Evolutionary conservation across 2,329 filamentous ascomycete species (phyloP).

Genomic region (Stachybotrys chartarum): DNA sequence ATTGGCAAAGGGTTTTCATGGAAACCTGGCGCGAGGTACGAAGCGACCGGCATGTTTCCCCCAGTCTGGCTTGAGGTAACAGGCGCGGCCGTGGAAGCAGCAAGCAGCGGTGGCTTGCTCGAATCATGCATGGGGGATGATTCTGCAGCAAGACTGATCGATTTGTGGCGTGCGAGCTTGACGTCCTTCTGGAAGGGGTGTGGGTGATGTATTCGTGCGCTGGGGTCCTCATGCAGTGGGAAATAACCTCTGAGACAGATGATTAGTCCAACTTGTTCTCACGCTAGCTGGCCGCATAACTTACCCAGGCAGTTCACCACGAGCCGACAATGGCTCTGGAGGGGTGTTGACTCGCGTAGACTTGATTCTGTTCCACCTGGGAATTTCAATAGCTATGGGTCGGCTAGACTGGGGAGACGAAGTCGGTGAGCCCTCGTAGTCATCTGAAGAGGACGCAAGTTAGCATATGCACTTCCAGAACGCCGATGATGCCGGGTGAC

Average conservation of each 20-base stretch:
- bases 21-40: conserved; percentile 43
- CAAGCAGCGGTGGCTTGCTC: conserved; percentile 14
- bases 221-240: conserved; percentile 50
- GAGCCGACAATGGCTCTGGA: conserved; percentile 45
- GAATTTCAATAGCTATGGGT: conserved; percentile 48
- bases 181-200: conserved; percentile 44
- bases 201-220: conserved; percentile 35
- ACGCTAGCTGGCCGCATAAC: conserved; percentile 8
- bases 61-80: conserved; percentile 3
- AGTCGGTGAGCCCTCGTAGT: conserved; percentile 8
- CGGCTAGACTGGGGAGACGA: conserved; percentile 22
- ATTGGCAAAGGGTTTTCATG: conserved; percentile 42
- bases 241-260: conserved; percentile 46
- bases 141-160: conserved; percentile 24
- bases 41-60: conserved; percentile 38
- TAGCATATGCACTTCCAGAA: not conserved
- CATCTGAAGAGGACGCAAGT: not conserved
- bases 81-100: conserved; percentile 4
- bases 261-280: not conserved
- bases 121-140: conserved; percentile 17
- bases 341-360: conserved; percentile 32
- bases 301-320: conserved; percentile 53
- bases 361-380: conserved; percentile 30
- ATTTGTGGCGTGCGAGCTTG: conserved; percentile 28
- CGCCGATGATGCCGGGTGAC: not conserved